Evolutionary conservation across 352 stramenopile genomes (phyloP), one percentile per base, ranked within the genome.

Genomic region (Pythium rishiriense): DNA sequence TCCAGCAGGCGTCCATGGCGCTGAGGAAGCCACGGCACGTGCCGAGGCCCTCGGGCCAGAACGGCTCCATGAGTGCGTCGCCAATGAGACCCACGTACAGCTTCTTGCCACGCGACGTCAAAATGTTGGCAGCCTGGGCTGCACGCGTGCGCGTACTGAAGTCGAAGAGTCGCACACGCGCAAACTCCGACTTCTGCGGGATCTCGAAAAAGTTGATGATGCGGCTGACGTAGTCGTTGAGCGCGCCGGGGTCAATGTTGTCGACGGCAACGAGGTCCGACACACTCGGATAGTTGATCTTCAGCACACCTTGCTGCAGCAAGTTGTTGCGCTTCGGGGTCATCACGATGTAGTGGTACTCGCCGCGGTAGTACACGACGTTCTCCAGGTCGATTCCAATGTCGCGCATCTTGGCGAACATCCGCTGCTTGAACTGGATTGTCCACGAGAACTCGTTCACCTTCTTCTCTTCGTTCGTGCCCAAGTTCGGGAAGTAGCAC

Each of bases 271-370:
- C 76, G 39, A 92, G 76, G 33, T 90, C 79, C 22, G 69, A 66
- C 1, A 87, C 72, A 26, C 84, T 79, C 21, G 79, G 78, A 65
- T 85, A 81, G 64, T 91, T 85, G 63, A 73, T 70, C 68, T 86
- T 87, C 26, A 91, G 51, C 45, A 93, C 82, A 28, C 84, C 84
- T 31, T 89, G 74, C 10, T 91, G 76, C n/a, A 93, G 39, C 35
- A 93, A 62, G 68, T 90, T 93, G 58, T 82, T 76, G 7, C 78
- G 79, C 73, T 88, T 91, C 15, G 85, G 81, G 7, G 86, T 93
- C 81, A 92, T 92, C 10, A 95, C 86, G 31, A 95, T 66, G 69
- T 95, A 95, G 69, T 95, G 86, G 74, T 91, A 90, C 59, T 91
- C 83, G 37, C 85, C 86, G 24, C 83, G 81, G 69, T 93, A 92